These are phyloP conservation scores for Pseudocercospora fijiensis DNA, from an alignment of 2,329 filamentous ascomycete species.

Conservation along the genomic window DNA sequence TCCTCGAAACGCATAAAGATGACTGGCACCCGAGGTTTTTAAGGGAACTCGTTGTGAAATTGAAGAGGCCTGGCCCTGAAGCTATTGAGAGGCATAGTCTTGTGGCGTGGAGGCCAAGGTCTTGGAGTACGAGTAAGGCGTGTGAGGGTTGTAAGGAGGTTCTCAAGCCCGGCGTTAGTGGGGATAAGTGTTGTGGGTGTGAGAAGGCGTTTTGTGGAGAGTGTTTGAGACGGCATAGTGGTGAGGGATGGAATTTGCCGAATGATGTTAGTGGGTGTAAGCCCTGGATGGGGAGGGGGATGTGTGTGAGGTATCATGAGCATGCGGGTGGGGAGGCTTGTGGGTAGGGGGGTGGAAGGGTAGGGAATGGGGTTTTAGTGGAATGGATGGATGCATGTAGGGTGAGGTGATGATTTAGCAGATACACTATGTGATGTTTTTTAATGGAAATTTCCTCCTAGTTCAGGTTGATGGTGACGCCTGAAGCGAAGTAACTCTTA, in stretches of 20 bases:
- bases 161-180: conserved; percentile 42
- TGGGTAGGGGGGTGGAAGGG: conserved; percentile 11
- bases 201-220: conserved; percentile 44
- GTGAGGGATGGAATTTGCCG: conserved; percentile 27
- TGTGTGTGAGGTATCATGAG: conserved; percentile 42
- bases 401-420: no score
- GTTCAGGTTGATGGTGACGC: no score
- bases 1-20: conserved; percentile 49
- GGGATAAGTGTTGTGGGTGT: conserved; percentile 43
- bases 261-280: conserved; percentile 42
- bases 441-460: no score
- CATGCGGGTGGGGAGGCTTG: conserved; percentile 37
- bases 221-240: conserved; percentile 40
- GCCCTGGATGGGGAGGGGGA: conserved; percentile 39
- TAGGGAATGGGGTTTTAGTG: background rate
- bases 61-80: conserved; percentile 48
- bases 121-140: conserved; percentile 36
- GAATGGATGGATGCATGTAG: no score
- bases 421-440: no score
- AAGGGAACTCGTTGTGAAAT: conserved; percentile 47
- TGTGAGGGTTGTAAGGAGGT: conserved; percentile 44
- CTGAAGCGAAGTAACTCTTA: no score
- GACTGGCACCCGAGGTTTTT: conserved; percentile 51
- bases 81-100: conserved; percentile 45
- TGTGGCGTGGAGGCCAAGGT: conserved; percentile 42